Evolutionary conservation across 1,284 basidiomycete species (phyloP), one percentile per base, ranked within the genome.

Genomic region (Trichosporon faecale): DNA sequence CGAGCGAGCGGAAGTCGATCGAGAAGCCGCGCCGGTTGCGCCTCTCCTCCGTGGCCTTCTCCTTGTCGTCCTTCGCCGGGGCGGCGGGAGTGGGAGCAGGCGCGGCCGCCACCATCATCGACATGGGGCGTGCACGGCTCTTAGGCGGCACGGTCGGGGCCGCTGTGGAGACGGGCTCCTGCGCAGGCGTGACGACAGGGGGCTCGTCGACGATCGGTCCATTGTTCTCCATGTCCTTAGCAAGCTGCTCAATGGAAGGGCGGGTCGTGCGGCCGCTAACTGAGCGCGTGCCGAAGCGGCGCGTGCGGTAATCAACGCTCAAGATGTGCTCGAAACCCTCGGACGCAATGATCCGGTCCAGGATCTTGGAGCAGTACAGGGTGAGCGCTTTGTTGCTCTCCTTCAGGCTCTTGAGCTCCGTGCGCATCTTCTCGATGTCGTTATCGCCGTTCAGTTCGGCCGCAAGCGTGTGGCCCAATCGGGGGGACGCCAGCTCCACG

Each of bases 351-450:
- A 98, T 96, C 67, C 94, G 89, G 85, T 98, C 94, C 76, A 98
- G 91, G 77, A 98, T 97, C 82, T 97, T 98, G 68, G 92, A 94
- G 21, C 95, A 94, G 80, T 98, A 98, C 25, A 98, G 85, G 18
- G 92, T 93, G 12, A 98, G 85, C 0, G 94, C 94, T 81, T 95
- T 95, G 86, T 97, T 97, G 63, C 93, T 93, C 80, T 98, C 95
- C 80, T 91, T 92, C 80, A 97, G 88, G 52, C 89, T 90, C 83
- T 95, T 95, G 78, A 96, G 89, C 83, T 97, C 95, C 23, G 84
- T 87, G 60, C 89, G 87, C 61, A 94, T 85, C 9, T 89, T 88
- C 84, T 91, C 90, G 78, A 91, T 91, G 84, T 94, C 91, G 44
- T 44, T 40, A 2, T 31, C 66, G 2, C 46, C 64, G 35, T 93